Conservation (phyloP, 495 filamentous ascomycete genomes). For the Hypomontagnella submonticulosa region DNA sequence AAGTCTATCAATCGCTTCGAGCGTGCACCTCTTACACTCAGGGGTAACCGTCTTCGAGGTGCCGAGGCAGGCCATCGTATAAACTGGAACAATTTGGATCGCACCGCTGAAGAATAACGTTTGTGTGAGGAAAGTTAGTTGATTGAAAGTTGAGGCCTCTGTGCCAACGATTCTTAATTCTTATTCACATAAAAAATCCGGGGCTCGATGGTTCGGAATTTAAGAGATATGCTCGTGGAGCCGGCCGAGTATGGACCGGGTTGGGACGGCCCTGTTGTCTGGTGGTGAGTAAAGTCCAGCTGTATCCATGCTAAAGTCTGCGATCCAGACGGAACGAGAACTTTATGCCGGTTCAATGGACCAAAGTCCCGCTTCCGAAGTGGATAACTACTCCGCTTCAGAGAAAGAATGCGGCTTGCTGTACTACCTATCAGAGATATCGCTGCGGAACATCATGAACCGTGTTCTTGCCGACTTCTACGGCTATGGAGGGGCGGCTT, state of each 20-base stretch:
- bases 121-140: background rate
- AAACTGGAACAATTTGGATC: too few species aligned
- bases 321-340: too few species aligned
- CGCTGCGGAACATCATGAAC: slow-evolving; percentile 44
- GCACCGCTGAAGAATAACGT: too few species aligned
- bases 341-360: too few species aligned
- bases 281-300: slow-evolving; percentile 7
- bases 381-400: background rate
- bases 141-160: background rate
- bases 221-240: slow-evolving; percentile 3
- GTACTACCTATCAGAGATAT: slow-evolving; percentile 47
- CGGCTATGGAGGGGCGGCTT: background rate
- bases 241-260: slow-evolving; percentile 12
- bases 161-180: slow-evolving; percentile 3
- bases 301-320: background rate
- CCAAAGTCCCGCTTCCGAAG: background rate
- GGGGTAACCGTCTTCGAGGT: too few species aligned
- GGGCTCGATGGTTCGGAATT: slow-evolving; percentile 7
- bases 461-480: slow-evolving; percentile 27
- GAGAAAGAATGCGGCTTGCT: slow-evolving; percentile 43
- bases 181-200: slow-evolving; percentile 12
- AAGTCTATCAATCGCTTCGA: too few species aligned
- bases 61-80: too few species aligned
- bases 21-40: too few species aligned
- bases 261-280: slow-evolving; percentile 26